Base-by-base conservation (phyloP, 371 early-diverging fungal species). In the Syncephalis plumigaleata region DNA sequence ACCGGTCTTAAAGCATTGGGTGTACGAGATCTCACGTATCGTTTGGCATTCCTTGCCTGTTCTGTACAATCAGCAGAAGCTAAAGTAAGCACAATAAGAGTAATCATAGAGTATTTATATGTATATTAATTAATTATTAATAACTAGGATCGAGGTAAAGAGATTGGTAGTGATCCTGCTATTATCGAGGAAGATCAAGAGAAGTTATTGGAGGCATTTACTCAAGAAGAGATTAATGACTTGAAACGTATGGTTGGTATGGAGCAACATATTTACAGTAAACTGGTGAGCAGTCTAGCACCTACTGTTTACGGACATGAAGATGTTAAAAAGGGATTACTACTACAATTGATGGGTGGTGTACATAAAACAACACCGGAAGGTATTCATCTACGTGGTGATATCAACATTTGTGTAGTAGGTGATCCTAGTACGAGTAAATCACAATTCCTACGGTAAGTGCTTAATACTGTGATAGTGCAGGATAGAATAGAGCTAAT, bases 361-460 rank as follows among this genome's bases (percentile, higher is more conserved):
- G 97, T 97, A 5, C 91, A 91, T 61, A 96, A 96, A 64, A 65
- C 60, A 15, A 96, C 92, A 1, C 73, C 71, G 26, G 98, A 98
- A n/a, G 95, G 95, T 9, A 97, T 94, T 65, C 68, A 84, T 48
- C 68, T 93, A 46, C 79, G 92, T 67, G 99, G 99, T 50, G 99
- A 99, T 62, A 89, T 99, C 45, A 99, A 99, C 57, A 91, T 98
- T 9, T 95, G 98, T 54, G 74, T 99, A 52, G 87, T 99, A 15
- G 99, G 99, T 37, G 99, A 99, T 59, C 99, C 99, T 20, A 81
- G 87, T 53, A 97, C 96, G 26, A 89, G 94, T 49, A 99, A 99
- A 64, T 84, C 84, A 51, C 98, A 98, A 64, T 94, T 99, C 67
- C 76, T 99, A 39, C 87, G 89, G 80, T 79, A 63, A 66, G 31